Evolutionary conservation across 192 early-diverging fungal species (phyloP).

Genomic region (Gigaspora rosea): DNA sequence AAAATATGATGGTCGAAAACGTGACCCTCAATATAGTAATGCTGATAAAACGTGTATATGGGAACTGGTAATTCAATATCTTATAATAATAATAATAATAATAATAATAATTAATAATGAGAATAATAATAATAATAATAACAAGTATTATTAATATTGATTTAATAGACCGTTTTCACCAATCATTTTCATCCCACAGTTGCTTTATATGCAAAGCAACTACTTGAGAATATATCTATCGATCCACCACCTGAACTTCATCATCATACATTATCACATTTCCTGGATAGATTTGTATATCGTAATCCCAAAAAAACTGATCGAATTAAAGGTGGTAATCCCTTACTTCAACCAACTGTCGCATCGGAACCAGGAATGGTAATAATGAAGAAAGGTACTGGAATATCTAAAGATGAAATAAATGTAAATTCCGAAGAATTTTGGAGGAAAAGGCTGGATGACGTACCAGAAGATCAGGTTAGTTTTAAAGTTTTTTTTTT

Average conservation of each 20-base stretch:
- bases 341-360: slow-evolving; percentile 69
- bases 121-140: not conserved
- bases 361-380: slow-evolving; percentile 54
- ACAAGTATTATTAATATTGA: not conserved
- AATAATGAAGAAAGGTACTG: slow-evolving; percentile 68
- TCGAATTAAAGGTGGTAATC: slow-evolving; percentile 56
- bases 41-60: slow-evolving; percentile 86
- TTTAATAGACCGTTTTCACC: slow-evolving; percentile 58
- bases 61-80: slow-evolving; percentile 71
- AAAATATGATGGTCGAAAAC: slow-evolving; percentile 81
- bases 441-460: slow-evolving; percentile 55
- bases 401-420: slow-evolving; percentile 47
- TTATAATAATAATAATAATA: not conserved
- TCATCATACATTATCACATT: slow-evolving; percentile 88
- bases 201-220: slow-evolving; percentile 72
- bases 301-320: slow-evolving; percentile 85
- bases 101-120: not conserved
- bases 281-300: slow-evolving; percentile 94
- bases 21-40: slow-evolving; percentile 82
- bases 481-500: not conserved
- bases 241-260: slow-evolving; percentile 75
- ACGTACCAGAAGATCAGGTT: slow-evolving; percentile 77
- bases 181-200: slow-evolving; percentile 93
- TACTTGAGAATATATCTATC: slow-evolving; percentile 73
- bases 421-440: slow-evolving; percentile 70